phyloP scores from a whole-genome alignment of 179 eudicot species.

The Corrigiola litoralis region DNA sequence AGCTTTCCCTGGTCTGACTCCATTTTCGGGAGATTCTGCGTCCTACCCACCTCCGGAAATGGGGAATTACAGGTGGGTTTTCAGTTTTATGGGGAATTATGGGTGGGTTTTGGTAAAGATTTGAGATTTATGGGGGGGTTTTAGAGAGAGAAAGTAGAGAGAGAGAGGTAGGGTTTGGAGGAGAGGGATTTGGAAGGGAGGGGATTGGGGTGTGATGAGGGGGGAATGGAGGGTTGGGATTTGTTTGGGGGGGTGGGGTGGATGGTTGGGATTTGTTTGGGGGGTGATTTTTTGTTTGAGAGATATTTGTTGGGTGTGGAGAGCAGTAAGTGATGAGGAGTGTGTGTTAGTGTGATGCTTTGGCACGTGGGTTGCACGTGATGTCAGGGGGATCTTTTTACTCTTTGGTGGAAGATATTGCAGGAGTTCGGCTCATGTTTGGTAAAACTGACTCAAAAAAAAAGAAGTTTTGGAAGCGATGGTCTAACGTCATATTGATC shows the following conservation, averaged over 20 bases:
- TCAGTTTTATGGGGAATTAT: too few species aligned
- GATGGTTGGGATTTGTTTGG: conserved; percentile 11
- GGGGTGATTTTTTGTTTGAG: neutral
- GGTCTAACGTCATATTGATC: too few species aligned
- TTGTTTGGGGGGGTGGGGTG: neutral
- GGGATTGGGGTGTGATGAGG: conserved; percentile 7
- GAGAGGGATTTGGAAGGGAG: conserved; percentile 21
- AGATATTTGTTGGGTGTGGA: too few species aligned
- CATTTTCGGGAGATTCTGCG: conserved; percentile 25
- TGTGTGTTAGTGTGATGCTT: neutral
- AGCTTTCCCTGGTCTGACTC: conserved; percentile 83
- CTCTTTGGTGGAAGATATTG: neutral
- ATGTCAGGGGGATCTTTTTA: neutral
- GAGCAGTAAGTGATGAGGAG: too few species aligned
- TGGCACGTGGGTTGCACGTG: conserved; percentile 15
- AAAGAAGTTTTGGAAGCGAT: too few species aligned
- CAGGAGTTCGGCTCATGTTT: too few species aligned
- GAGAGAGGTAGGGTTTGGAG: neutral
- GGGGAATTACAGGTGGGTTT: too few species aligned
- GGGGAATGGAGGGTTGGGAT: neutral
- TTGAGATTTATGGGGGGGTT: neutral
- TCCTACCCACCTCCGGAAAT: too few species aligned
- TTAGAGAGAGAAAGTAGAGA: neutral
- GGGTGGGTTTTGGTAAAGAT: conserved; percentile 1
- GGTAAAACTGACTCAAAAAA: too few species aligned